phyloP scores from a whole-genome alignment of 257 asterid genomes.

The Primulina eburnea region DNA sequence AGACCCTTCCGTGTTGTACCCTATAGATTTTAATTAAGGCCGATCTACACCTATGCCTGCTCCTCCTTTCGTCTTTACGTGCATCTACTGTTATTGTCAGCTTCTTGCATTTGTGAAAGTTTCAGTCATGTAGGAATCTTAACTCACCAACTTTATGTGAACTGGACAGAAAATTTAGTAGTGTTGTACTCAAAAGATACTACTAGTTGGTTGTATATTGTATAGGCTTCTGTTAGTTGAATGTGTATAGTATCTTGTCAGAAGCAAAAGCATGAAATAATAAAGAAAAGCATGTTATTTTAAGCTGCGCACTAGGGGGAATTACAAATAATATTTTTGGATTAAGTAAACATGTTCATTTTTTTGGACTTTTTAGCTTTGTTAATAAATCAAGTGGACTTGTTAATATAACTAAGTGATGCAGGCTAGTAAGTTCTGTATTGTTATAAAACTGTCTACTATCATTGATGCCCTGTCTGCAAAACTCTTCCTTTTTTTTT shows the following conservation, averaged over 20 bases:
- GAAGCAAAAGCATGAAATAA: not conserved
- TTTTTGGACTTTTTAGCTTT: not conserved
- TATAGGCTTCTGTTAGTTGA: not conserved
- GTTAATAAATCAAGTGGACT: not conserved
- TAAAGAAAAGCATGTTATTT: not conserved
- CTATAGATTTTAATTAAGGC: not conserved
- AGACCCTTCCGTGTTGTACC: constrained; percentile 22
- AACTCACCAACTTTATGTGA: not conserved
- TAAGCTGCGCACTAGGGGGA: not conserved
- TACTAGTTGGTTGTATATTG: not conserved
- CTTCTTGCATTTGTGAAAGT: constrained; percentile 2
- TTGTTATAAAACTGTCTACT: not conserved
- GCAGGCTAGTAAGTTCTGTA: not conserved
- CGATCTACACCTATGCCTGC: not conserved
- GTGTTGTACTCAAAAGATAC: not conserved
- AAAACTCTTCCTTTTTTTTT: not conserved
- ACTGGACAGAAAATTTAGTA: constrained; percentile 1
- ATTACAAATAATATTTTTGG: too few species aligned
- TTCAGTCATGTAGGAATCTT: not conserved
- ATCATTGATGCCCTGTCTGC: not conserved
- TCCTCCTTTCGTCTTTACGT: constrained; percentile 18
- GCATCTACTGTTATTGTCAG: constrained; percentile 7
- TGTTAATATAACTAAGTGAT: too few species aligned
- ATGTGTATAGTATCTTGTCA: not conserved
- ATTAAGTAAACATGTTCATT: too few species aligned